Evolutionary conservation across 306 rosid genomes (phyloP), one percentile per base, ranked within the genome.

Genomic region (Castanea sativa): DNA sequence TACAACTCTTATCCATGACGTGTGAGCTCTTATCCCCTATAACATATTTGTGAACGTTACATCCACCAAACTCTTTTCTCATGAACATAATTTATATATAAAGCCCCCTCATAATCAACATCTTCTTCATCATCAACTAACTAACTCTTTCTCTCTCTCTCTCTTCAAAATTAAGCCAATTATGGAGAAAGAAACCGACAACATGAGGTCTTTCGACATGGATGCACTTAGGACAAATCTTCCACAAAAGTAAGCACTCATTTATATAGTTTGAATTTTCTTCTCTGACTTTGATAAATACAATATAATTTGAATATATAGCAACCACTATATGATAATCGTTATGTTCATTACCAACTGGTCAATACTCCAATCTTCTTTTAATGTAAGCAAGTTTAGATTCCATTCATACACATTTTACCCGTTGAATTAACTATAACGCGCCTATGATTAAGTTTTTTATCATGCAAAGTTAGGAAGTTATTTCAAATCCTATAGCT

Each of bases 181-280:
- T 49, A 86, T 87, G 92, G 91, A 86, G 30, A 87, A 88, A 81
- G 88, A 85, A 79, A 89, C 88, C 3, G 83, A 83, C 67, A 63
- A 25, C 7, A 79, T 83, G 86, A 85, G 71, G 41, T 59, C 86
- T 16, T 86, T 88, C 33, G 89, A 86, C 85, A 92, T 92, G 97
- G 91, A 85, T 69, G 79, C 92, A 3, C 93, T 92, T 55, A 60
- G 84, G 73, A 83, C 91, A 73, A 88, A 70, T 82, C 89, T 87
- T 80, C 93, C 97, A 10, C 87, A 70, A 73, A 87, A 76, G 98
- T 94, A 91, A 82, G 88, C 76, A 29, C 29, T 30, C 1, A 14
- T 15, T 1, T 15, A 25, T 0, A 35, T 59, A 19, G 3, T 71
- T 53, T 25, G 12, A 49, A 4, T 12, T 49, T 49, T 49, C 53